Evolutionary conservation across 1,284 basidiomycete genomes (phyloP), one percentile per base, ranked within the genome.

Genomic region (Ustilago lituana): DNA sequence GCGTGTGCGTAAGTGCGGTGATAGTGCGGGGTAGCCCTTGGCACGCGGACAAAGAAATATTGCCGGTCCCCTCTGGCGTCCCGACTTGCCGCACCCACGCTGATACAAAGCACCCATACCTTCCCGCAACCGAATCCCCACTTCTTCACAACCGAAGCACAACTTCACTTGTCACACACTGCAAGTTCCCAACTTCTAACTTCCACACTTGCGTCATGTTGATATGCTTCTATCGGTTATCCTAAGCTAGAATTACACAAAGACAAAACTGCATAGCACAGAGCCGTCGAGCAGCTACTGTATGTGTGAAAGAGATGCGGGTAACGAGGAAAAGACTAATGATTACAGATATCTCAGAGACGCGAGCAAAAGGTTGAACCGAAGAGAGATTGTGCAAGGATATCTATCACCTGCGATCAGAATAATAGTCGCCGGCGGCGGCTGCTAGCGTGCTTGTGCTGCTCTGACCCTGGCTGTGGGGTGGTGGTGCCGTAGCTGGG

Each of bases 391-490:
- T 29, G 27, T 41, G 39, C 7, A 27, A 26, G 3, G 19, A 19
- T 5, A 29, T 24, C 5, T 22, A 51, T 50, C 41, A 63, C 35
- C 54, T 41, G 15, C 55, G 50, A 11, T 65, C 62, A 4, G 52
- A 20, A 7, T 62, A 63, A 33, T 70, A 70, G 20, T 64, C 61
- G 14, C 53, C 56, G 10, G 61, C 46, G 4, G 67, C 67, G 5
- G 47, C 61, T 7, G 61, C 67, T 4, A 70, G 47, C 31, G 67
- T 70, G 37, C 67, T 70, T 12, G 41, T 50, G n/a, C 41, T 51
- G 29, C n/a, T n/a, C n/a, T 53, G 51, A 29, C 44, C 48, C n/a
- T 60, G 57, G n/a, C 62, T 50, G 10, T 54, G 59, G 5, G 52
- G 14, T 29, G 63, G 48, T 24, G 46, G 39, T 4, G 40, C 27